phyloP scores from a whole-genome alignment of 2,329 filamentous ascomycete species.

The Trichoderma aggressivum region DNA sequence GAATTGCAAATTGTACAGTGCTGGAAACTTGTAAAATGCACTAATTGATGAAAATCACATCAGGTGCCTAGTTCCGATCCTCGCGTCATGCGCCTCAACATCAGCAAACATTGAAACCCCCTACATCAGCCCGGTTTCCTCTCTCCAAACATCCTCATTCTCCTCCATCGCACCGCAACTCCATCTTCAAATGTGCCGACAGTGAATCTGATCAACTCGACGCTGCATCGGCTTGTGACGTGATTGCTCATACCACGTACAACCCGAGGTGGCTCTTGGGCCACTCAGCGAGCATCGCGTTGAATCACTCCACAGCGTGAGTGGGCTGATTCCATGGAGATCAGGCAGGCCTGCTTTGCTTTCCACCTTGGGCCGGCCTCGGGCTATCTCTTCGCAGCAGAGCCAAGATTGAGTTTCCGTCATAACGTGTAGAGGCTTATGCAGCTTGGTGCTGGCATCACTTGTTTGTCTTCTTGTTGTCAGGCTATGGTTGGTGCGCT shows the following conservation, averaged over 20 bases:
- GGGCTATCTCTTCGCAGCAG: not conserved
- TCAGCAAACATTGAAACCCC: not conserved
- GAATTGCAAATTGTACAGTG: not conserved
- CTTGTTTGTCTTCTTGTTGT: not conserved
- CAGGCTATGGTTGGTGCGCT: not conserved
- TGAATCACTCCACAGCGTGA: conserved; percentile 12
- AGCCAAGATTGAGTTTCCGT: not conserved
- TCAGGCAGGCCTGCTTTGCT: conserved; percentile 10
- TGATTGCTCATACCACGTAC: conserved; percentile 18
- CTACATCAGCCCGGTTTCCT: not conserved
- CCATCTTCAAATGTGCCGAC: not conserved
- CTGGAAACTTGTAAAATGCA: not conserved
- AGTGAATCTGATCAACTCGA: not conserved
- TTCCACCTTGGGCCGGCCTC: conserved; percentile 1
- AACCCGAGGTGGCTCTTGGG: not conserved
- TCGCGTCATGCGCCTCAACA: not conserved
- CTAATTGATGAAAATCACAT: not conserved
- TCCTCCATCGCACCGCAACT: not conserved
- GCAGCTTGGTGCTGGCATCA: not conserved
- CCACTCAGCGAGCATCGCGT: conserved; percentile 5
- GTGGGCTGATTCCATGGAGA: conserved; percentile 14
- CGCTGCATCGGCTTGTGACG: conserved; percentile 7
- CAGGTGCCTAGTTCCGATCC: not conserved
- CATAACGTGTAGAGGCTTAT: not conserved
- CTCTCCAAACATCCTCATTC: not conserved